Conservation (phyloP, 768 basidiomycete species). For the Austroboletus eburneus region DNA sequence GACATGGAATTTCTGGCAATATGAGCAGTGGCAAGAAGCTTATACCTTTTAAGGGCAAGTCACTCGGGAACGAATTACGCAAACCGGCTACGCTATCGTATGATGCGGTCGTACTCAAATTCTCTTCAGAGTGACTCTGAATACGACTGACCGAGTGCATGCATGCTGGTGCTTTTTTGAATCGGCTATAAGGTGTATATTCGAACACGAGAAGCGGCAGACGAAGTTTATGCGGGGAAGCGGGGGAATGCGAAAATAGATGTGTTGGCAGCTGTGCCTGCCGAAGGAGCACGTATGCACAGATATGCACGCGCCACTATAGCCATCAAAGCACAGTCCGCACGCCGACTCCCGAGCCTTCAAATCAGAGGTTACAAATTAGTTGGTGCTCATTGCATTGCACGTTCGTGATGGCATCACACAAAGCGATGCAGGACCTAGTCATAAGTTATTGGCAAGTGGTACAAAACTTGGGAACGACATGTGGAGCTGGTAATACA, state of each 20-base stretch:
- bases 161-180: constrained; percentile 33
- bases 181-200: constrained; percentile 34
- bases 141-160: no score
- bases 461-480: constrained; percentile 17
- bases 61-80: no score
- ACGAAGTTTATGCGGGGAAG: constrained; percentile 32
- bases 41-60: no score
- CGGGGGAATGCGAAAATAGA: constrained; percentile 11
- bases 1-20: no score
- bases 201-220: constrained; percentile 37
- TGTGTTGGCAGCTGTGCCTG: constrained; percentile 22
- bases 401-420: constrained; percentile 10
- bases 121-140: no score
- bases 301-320: no score
- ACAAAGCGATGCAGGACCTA: neutral
- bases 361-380: constrained; percentile 1
- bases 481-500: constrained; percentile 24
- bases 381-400: neutral
- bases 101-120: no score
- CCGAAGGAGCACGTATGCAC: neutral
- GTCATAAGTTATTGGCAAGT: constrained; percentile 18
- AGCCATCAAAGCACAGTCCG: no score
- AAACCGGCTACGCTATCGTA: no score
- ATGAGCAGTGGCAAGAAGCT: no score
- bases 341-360: no score